These are phyloP conservation scores for Pseudofabraea citricarpa DNA, from an alignment of 2,329 filamentous ascomycete genomes.

Conservation along the genomic window DNA sequence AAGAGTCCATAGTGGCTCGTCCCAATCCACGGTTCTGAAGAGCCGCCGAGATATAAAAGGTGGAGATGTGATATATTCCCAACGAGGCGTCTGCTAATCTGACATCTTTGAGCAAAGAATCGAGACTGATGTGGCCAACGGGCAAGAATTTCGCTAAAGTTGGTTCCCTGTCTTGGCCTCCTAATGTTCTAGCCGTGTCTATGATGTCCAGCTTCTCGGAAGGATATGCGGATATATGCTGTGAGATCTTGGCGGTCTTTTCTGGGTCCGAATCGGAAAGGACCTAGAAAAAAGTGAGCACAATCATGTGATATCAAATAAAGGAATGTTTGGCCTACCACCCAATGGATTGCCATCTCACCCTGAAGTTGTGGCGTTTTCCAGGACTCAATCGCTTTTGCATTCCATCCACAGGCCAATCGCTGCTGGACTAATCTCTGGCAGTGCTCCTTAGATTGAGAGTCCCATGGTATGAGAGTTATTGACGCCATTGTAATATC, in stretches of 20 bases:
- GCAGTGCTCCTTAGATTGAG: conserved; percentile 32
- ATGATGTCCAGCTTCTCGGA: conserved; percentile 11
- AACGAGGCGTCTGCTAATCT: conserved; percentile 4
- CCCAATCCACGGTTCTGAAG: conserved; percentile 19
- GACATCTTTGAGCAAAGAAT: conserved; percentile 6
- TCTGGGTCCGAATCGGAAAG: conserved; percentile 11
- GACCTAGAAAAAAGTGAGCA: conserved; percentile 10
- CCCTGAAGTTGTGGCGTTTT: conserved; percentile 11
- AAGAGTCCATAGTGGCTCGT: conserved; percentile 16
- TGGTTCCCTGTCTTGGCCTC: conserved; percentile 12
- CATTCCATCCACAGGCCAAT: conserved; percentile 40
- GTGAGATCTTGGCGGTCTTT: conserved; percentile 11
- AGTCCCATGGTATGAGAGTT: conserved; percentile 40
- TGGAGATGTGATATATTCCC: conserved; percentile 19
- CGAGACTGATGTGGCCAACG: conserved; percentile 22
- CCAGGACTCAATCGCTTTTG: conserved; percentile 28
- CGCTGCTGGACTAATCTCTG: conserved; percentile 38
- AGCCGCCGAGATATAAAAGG: conserved; percentile 20
- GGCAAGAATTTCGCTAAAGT: conserved; percentile 15
- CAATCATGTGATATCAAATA: not conserved
- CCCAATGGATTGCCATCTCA: conserved; percentile 19
- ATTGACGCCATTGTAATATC: no score
- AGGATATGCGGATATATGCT: conserved; percentile 15
- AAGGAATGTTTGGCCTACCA: conserved; percentile 10
- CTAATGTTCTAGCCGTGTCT: conserved; percentile 15